Conservation (phyloP, 352 stramenopile species). For the Discostella stelligera region DNA sequence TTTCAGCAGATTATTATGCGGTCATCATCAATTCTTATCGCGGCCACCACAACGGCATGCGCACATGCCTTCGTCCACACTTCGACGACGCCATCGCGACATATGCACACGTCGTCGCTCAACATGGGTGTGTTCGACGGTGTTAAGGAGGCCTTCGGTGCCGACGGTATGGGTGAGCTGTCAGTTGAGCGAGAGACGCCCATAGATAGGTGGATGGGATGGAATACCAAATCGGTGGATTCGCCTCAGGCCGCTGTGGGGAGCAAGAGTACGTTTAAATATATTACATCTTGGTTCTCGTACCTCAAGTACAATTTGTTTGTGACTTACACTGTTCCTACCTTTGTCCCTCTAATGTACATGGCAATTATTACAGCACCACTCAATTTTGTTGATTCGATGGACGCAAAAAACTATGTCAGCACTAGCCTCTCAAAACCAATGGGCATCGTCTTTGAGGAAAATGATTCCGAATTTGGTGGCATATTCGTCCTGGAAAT, state of each 20-base stretch:
- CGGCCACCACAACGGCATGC: conserved; percentile 7
- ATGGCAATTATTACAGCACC: conserved; percentile 16
- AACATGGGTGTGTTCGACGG: conserved; percentile 77
- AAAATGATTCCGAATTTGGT: conserved; percentile 79
- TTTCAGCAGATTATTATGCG: conserved; percentile 18
- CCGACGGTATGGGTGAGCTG: conserved; percentile 61
- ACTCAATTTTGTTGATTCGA: conserved; percentile 77
- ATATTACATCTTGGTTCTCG: not conserved
- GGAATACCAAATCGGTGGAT: conserved; percentile 63
- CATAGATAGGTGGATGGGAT: conserved; percentile 83
- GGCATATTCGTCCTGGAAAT: conserved; percentile 81
- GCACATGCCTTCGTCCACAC: conserved; percentile 16
- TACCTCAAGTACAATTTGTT: not conserved
- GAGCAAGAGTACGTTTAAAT: conserved; percentile 30
- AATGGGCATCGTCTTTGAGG: conserved; percentile 84
- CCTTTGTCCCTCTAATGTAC: too few relatives aligned
- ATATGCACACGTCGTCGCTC: conserved; percentile 8
- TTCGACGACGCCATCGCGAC: not conserved
- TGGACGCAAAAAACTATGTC: conserved; percentile 80
- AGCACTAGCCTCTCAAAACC: conserved; percentile 68
- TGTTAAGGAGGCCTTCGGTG: conserved; percentile 76
- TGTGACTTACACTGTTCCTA: not conserved
- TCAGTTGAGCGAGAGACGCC: conserved; percentile 75
- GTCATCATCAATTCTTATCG: conserved; percentile 15
- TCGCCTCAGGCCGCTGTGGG: conserved; percentile 11